Percentiles rank a stretch among this genome's conserved stretches.
phyloP scores from a whole-genome alignment of 1,284 basidiomycete genomes.

The Chondrostereum purpureum region DNA sequence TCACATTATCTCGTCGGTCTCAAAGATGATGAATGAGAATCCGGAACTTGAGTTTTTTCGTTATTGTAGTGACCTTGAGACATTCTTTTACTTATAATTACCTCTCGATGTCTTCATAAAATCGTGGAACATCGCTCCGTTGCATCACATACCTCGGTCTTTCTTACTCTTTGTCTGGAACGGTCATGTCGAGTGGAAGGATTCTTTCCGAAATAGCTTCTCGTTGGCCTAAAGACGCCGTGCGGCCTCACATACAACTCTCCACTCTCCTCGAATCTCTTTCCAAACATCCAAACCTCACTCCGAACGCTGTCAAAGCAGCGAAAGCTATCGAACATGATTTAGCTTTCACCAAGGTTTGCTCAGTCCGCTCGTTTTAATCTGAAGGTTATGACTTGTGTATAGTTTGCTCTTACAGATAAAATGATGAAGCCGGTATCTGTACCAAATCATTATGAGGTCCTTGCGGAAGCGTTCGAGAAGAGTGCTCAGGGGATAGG shows the following conservation, averaged over 20 bases:
- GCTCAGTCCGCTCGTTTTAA: slow-evolving; percentile 23
- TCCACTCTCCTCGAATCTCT: slow-evolving; percentile 57
- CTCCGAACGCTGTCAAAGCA: slow-evolving; percentile 49
- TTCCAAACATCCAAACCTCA: slow-evolving; percentile 60
- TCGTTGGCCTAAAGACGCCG: slow-evolving; percentile 61
- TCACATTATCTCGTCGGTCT: too few relatives aligned
- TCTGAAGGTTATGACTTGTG: slow-evolving; percentile 13
- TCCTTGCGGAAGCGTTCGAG: slow-evolving; percentile 63
- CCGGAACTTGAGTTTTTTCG: too few relatives aligned
- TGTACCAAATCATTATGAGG: slow-evolving; percentile 62
- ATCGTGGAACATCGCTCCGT: too few relatives aligned
- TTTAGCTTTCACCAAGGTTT: slow-evolving; percentile 50
- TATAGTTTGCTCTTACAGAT: slow-evolving; percentile 57
- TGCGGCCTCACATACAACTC: slow-evolving; percentile 68
- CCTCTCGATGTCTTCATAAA: too few relatives aligned
- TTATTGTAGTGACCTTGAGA: too few relatives aligned
- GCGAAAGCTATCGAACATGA: slow-evolving; percentile 47
- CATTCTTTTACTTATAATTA: too few relatives aligned
- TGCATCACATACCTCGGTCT: too few relatives aligned
- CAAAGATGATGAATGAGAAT: too few relatives aligned
- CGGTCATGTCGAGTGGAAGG: too few relatives aligned
- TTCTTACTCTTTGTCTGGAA: too few relatives aligned
- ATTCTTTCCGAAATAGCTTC: too few relatives aligned
- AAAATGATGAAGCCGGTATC: slow-evolving; percentile 61
- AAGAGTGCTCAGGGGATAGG: slow-evolving; percentile 68